phyloP scores from a whole-genome alignment of 2,329 filamentous ascomycete species.

The Colletotrichum coccodes region DNA sequence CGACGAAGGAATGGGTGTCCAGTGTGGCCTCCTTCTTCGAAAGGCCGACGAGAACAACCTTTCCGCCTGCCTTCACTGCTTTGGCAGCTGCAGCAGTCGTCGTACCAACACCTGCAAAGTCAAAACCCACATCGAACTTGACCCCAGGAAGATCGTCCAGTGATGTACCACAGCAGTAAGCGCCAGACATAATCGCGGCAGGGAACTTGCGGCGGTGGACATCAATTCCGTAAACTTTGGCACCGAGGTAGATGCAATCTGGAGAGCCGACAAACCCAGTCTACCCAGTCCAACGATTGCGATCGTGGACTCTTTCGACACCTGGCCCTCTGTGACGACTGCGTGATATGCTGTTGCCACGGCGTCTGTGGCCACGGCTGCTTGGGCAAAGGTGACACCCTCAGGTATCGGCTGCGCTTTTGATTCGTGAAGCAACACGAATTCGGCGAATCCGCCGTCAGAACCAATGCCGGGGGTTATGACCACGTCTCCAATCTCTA shows the following conservation, averaged over 20 bases:
- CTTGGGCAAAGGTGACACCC: not conserved
- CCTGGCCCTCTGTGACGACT: constrained; percentile 24
- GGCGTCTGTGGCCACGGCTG: constrained; percentile 23
- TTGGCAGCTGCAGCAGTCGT: not conserved
- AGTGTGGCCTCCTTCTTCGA: not conserved
- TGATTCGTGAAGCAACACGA: constrained; percentile 4
- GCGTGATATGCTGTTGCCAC: constrained; percentile 25
- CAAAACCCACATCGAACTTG: constrained; percentile 8
- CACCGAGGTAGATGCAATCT: not conserved
- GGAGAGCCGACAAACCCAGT: not conserved
- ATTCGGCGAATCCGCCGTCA: constrained; percentile 26
- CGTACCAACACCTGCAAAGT: constrained; percentile 5
- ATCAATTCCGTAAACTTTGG: constrained; percentile 1
- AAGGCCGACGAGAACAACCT: constrained; percentile 14
- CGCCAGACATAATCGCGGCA: not conserved
- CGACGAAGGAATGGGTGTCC: not conserved
- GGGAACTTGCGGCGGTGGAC: constrained; percentile 1
- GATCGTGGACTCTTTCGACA: not conserved
- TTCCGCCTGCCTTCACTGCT: not conserved
- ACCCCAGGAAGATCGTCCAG: not conserved
- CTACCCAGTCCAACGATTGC: constrained; percentile 5
- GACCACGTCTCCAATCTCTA: constrained; percentile 12
- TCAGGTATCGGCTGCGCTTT: constrained; percentile 15
- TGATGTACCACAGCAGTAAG: not conserved
- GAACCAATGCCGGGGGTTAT: constrained; percentile 17